These are phyloP conservation scores for Stenogyne calaminthoides DNA, from an alignment of 305 asterid species.

Conservation along the genomic window DNA sequence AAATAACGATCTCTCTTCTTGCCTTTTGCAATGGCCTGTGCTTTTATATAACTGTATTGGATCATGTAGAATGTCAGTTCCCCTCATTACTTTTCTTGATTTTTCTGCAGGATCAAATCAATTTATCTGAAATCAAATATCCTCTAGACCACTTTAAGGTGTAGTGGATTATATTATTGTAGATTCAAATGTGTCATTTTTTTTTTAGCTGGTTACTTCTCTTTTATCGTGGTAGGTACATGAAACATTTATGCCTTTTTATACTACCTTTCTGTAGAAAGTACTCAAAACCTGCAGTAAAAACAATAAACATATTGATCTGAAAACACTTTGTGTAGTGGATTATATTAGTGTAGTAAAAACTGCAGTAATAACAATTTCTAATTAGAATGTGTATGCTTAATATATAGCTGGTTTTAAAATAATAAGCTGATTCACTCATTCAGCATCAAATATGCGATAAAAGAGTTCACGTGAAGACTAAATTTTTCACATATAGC, in stretches of 20 bases:
- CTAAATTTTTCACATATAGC: neutral
- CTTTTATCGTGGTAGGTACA: neutral
- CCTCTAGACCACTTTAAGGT: slow-evolving; percentile 95
- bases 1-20: slow-evolving; percentile 2
- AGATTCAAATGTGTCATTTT: neutral
- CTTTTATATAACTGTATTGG: slow-evolving; percentile 9
- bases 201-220: slow-evolving; percentile 9
- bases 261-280: neutral
- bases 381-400: neutral
- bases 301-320: too few species aligned
- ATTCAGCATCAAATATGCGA: neutral
- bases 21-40: slow-evolving; percentile 11
- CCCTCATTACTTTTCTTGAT: slow-evolving; percentile 39
- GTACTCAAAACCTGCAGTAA: neutral
- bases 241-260: neutral
- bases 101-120: slow-evolving; percentile 87
- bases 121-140: slow-evolving; percentile 76
- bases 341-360: too few species aligned
- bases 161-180: neutral
- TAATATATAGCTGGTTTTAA: neutral
- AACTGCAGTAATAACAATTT: too few species aligned
- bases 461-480: neutral
- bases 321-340: too few species aligned
- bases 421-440: neutral
- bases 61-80: slow-evolving; percentile 20